Evolutionary conservation across 805 yeast species (phyloP), one percentile per base, ranked within the genome.

Genomic region (Teunomyces barrocoloradensis): DNA sequence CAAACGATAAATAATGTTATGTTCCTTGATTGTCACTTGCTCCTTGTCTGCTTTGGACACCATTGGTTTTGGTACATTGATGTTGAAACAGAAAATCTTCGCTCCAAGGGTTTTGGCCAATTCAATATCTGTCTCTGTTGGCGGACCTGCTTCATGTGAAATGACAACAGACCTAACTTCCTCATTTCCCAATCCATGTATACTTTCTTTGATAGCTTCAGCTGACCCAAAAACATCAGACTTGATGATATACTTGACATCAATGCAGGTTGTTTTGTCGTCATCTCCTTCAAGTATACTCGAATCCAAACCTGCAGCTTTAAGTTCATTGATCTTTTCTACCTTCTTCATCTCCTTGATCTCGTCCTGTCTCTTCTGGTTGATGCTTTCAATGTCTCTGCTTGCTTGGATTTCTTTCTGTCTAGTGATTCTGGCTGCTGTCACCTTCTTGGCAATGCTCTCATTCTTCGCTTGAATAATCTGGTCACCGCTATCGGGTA

Each of bases 151-250:
- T 21, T 84, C 90, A 32, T 84, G 78, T 38, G 79, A 79, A 3
- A 94, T 65, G 1, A 92, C 82, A n/a, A 74, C 66, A 3, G 90
- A 80, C 50, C 74, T 72, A 5, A 92, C 92, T 59, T 88, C 95
- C 1, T 86, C 87, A 63, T 92, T 91, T 5, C 97, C 97, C n/a
- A 94, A 68, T 10, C 84, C 83, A 49, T 77, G 75, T 42, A 94
- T 81, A 55, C 92, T 82, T 63, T 91, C 97, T 33, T 73, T 77
- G 29, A 94, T 87, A 1, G 99, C 99, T 62, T 94, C 99, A 0
- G 88, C 87, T 0, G 98, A 91, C 0, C 99, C 99, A 55, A 85
- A 84, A 1, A 92, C 97, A 67, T 94, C 99, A 0, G 96, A 87
- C 61, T 88, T 89, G 30, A 94, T 73, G 23, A 94, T 83, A 53